A percentile compares a stretch with the other conserved stretches of the same genome.
These are phyloP conservation scores for Alternaria rosae DNA, from an alignment of 2,329 filamentous ascomycete species.

Conservation along the genomic window DNA sequence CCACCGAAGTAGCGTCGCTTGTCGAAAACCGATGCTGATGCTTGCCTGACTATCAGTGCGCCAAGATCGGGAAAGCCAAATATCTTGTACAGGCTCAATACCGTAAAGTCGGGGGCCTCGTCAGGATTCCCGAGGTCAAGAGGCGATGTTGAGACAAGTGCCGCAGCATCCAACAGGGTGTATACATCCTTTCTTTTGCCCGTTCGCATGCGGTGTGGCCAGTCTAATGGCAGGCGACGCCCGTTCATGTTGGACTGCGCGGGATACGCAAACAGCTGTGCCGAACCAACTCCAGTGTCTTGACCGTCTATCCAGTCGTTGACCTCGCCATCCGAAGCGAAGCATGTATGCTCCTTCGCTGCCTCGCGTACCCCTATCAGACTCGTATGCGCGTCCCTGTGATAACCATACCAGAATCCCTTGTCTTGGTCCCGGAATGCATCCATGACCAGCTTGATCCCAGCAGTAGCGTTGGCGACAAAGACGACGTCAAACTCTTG, in stretches of 20 bases:
- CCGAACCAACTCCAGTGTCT: slow-evolving; percentile 24
- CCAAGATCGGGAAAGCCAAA: slow-evolving; percentile 95
- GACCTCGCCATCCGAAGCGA: slow-evolving; percentile 69
- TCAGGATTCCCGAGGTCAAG: slow-evolving; percentile 71
- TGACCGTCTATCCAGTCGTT: slow-evolving; percentile 66
- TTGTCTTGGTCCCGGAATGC: slow-evolving; percentile 70
- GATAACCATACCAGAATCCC: slow-evolving; percentile 86
- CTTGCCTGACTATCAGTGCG: slow-evolving; percentile 80
- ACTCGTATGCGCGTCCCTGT: slow-evolving; percentile 85
- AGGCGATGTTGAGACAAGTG: slow-evolving; percentile 77
- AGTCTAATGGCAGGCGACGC: slow-evolving; percentile 73
- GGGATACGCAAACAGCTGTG: slow-evolving; percentile 76
- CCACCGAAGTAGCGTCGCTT: slow-evolving; percentile 86
- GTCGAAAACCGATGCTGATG: slow-evolving; percentile 69
- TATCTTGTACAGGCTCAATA: slow-evolving; percentile 94
- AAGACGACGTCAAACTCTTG: slow-evolving; percentile 87
- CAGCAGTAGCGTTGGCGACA: slow-evolving; percentile 90
- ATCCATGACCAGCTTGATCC: slow-evolving; percentile 85
- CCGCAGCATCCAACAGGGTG: slow-evolving; percentile 84
- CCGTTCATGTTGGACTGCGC: slow-evolving; percentile 96
- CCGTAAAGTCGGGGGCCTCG: slow-evolving; percentile 80
- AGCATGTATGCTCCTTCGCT: slow-evolving; percentile 69
- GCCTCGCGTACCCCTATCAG: slow-evolving; percentile 79
- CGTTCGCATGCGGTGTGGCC: slow-evolving; percentile 63
- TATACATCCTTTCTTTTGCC: slow-evolving; percentile 55